Percentiles rank a stretch among this genome's conserved stretches.
phyloP scores from a whole-genome alignment of 176 grass and related monocot species.

The Hsuehochloa calcarea region DNA sequence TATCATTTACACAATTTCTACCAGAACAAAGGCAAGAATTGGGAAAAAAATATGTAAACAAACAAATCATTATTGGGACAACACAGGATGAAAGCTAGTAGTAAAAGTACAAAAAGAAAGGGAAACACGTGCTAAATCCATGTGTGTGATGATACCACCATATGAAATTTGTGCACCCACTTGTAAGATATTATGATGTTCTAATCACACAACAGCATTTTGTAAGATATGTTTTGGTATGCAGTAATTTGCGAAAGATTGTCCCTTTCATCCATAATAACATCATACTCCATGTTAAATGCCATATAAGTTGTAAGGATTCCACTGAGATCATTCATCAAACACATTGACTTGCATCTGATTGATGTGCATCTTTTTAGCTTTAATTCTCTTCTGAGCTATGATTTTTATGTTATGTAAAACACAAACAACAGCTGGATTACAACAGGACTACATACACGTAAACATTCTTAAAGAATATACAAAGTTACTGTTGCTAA shows the following conservation, averaged over 20 bases:
- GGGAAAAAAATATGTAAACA: not conserved
- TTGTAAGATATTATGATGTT: not conserved
- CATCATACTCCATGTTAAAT: not conserved
- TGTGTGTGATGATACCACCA: not conserved
- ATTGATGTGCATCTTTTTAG: not conserved
- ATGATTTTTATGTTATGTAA: not conserved
- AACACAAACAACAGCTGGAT: not conserved
- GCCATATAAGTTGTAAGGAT: not conserved
- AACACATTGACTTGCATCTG: not conserved
- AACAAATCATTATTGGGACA: not conserved
- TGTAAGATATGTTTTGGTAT: not conserved
- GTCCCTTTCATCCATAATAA: not conserved
- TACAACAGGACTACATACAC: not conserved
- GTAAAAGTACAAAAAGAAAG: not conserved
- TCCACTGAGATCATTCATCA: not conserved
- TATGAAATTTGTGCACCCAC: not conserved
- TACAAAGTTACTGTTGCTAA: too few species aligned
- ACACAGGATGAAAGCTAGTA: not conserved
- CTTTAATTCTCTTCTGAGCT: not conserved
- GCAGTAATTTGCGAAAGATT: not conserved
- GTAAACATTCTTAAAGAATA: not conserved
- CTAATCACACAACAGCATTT: not conserved
- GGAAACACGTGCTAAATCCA: not conserved
- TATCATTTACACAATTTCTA: not conserved
- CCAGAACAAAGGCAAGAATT: not conserved